Evolutionary conservation across 2,329 filamentous ascomycete species (phyloP), one percentile per base, ranked within the genome.

Genomic region (Ambrosiella xylebori): DNA sequence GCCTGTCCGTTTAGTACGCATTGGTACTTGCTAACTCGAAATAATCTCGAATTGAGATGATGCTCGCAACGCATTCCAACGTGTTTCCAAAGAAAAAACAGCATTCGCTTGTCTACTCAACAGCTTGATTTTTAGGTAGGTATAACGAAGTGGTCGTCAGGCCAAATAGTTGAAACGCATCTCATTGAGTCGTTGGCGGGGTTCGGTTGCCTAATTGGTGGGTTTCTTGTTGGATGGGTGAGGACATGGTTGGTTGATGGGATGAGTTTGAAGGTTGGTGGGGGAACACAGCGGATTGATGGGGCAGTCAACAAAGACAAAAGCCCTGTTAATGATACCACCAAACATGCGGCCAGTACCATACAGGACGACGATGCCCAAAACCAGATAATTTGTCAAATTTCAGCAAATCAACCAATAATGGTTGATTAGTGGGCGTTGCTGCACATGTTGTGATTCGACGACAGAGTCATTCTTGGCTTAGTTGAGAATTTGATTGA

Each of bases 261-360:
- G 39, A n/a, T 41, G 39, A 41, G 39, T 41, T 27, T 27, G 27
- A 27, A 27, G 19, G 47, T 15, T 19, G 47, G 19, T 51, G 47
- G 47, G 47, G 17, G 15, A 36, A 19, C 13, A 51, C 47, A 35
- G n/a, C 2, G 17, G 39, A 54, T 54, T 54, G 52, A 54, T 54
- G 37, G 52, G 52, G 52, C 52, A 41, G 52, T 38, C 52, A 54
- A 54, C 52, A 54, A 54, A 41, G 52, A 41, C 52, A 36, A 40
- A 38, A 27, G 41, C 9, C 40, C 40, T 41, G 41, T 12, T 8
- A 36, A 54, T 38, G 7, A 39, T 17, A 38, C 35, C 52, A 13
- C 40, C 12, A 41, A 40, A 27, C 27, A 27, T 27, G 27, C 27
- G n/a, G 44, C 44, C 44, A 47, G n/a, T 15, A 47, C 19, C 44